Evolutionary conservation across 108 stramenopile genomes (phyloP).

Genomic region (Cyclotella baltica): DNA sequence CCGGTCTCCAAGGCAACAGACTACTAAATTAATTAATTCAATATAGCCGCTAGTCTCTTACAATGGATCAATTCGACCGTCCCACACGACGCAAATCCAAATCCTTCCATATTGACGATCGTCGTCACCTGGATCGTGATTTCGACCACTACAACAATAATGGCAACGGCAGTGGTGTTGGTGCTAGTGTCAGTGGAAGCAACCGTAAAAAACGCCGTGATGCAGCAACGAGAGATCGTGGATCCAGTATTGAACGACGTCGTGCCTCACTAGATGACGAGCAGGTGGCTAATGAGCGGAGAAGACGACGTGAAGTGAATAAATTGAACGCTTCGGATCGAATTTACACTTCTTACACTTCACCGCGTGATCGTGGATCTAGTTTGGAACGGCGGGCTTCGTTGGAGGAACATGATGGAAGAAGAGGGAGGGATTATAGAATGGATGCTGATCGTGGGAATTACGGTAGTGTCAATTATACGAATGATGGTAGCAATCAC

Average conservation of each 20-base stretch:
- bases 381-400: too few species aligned
- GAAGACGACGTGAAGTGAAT: too few species aligned
- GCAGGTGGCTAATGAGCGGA: background rate
- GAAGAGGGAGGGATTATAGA: background rate
- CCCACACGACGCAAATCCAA: background rate
- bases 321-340: too few species aligned
- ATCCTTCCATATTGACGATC: background rate
- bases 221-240: background rate
- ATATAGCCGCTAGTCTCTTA: too few species aligned
- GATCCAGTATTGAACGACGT: background rate
- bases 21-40: background rate
- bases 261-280: constrained; percentile 2
- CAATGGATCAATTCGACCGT: background rate
- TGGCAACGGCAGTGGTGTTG: too few species aligned
- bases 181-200: too few species aligned
- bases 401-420: too few species aligned
- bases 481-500: background rate
- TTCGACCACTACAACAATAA: background rate
- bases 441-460: background rate
- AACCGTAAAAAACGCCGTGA: too few species aligned
- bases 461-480: background rate
- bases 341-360: too few species aligned
- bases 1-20: background rate
- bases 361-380: too few species aligned
- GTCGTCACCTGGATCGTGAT: background rate